phyloP scores from a whole-genome alignment of 1,139 yeast genomes.

The Pichia sp. region DNA sequence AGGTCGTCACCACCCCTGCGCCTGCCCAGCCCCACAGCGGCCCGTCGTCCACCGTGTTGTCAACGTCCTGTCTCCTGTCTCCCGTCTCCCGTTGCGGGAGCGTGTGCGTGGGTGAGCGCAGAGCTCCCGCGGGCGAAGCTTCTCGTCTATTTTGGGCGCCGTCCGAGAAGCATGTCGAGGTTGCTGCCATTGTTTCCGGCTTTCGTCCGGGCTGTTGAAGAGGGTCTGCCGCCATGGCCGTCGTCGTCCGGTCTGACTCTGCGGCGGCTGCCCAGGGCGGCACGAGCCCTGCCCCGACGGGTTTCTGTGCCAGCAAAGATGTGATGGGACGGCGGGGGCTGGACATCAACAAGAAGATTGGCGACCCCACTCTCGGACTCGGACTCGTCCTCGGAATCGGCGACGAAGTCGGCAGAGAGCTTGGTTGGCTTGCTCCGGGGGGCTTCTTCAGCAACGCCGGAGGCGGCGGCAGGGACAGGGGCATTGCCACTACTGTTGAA shows the following conservation, averaged over 20 bases:
- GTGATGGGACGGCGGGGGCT: not conserved
- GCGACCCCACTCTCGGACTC: not conserved
- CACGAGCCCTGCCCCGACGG: not conserved
- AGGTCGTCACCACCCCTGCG: too few relatives aligned
- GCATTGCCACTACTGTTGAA: too few relatives aligned
- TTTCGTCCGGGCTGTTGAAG: not conserved
- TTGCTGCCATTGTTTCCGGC: not conserved
- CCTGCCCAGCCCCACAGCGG: too few relatives aligned
- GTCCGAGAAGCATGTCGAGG: slow-evolving; percentile 1
- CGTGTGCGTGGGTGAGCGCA: not conserved
- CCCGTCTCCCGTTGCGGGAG: too few relatives aligned
- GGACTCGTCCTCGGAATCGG: not conserved
- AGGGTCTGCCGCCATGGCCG: not conserved
- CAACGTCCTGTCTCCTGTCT: too few relatives aligned
- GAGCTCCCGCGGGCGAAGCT: not conserved
- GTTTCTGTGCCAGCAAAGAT: not conserved
- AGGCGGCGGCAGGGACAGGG: too few relatives aligned
- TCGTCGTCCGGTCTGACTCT: not conserved
- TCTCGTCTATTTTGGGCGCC: not conserved
- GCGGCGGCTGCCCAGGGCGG: not conserved
- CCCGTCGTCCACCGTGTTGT: too few relatives aligned
- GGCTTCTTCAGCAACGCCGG: not conserved
- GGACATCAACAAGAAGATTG: not conserved
- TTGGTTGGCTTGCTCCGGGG: not conserved
- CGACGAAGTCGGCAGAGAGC: not conserved